Conservation (phyloP, 2,329 filamentous ascomycete species). For the Pseudopyrenochaeta lycopersici region DNA sequence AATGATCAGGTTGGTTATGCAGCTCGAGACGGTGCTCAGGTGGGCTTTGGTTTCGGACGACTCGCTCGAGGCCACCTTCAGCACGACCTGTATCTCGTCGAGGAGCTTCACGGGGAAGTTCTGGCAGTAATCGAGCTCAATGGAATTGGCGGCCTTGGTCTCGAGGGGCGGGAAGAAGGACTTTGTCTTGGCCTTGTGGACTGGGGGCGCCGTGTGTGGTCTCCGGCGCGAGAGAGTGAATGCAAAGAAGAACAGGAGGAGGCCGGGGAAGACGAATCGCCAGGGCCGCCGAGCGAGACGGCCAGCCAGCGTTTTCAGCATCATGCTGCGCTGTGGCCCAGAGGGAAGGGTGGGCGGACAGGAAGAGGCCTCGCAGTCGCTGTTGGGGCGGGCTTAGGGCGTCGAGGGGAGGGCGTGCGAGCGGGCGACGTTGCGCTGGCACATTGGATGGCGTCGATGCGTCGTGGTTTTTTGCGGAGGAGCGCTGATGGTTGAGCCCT, state of each 20-base stretch:
- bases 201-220: constrained; percentile 19
- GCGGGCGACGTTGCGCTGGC: constrained; percentile 18
- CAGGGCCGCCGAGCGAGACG: constrained; percentile 41
- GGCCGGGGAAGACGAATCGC: constrained; percentile 41
- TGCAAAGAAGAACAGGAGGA: constrained; percentile 44
- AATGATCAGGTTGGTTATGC: constrained; percentile 63
- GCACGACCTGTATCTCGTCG: constrained; percentile 55
- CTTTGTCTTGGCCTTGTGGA: constrained; percentile 43
- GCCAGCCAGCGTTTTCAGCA: constrained; percentile 37
- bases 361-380: constrained; percentile 4
- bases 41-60: constrained; percentile 55
- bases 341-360: constrained; percentile 5
- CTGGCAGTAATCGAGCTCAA: constrained; percentile 50
- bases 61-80: constrained; percentile 62
- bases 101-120: constrained; percentile 53
- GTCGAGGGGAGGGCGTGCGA: constrained; percentile 1
- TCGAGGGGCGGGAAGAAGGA: constrained; percentile 48
- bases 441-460: constrained; percentile 17
- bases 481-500: not conserved
- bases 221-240: constrained; percentile 38
- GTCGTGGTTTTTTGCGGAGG: constrained; percentile 12
- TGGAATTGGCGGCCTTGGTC: constrained; percentile 35
- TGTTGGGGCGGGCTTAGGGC: constrained; percentile 2
- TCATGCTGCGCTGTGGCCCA: constrained; percentile 17
- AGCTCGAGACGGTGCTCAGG: constrained; percentile 63